Evolutionary conservation across 1,284 basidiomycete genomes (phyloP).

Genomic region (Sanghuangporus baumii): DNA sequence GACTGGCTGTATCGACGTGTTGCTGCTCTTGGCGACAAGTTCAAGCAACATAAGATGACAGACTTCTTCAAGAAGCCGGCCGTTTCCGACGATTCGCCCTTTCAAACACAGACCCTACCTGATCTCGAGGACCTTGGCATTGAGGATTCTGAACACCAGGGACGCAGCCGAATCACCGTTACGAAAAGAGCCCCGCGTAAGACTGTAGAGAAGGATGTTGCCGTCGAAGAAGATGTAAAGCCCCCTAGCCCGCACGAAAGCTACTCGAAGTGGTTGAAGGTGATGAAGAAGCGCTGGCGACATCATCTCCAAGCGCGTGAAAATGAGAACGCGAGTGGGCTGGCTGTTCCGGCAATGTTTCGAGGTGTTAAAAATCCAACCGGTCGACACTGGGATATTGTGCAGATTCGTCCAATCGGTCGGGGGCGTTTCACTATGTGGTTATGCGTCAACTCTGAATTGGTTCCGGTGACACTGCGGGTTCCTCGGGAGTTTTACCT

Average conservation of each 20-base stretch:
- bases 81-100: constrained; percentile 26
- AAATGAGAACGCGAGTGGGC: constrained; percentile 31
- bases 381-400: constrained; percentile 84
- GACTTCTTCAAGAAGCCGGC: constrained; percentile 78
- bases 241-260: constrained; percentile 57
- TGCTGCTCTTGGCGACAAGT: constrained; percentile 88
- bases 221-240: constrained; percentile 25
- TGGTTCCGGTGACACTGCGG: constrained; percentile 77
- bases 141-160: constrained; percentile 23
- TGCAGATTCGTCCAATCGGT: constrained; percentile 80
- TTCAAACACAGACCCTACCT: constrained; percentile 28
- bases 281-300: constrained; percentile 81
- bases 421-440: constrained; percentile 88
- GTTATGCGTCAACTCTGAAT: constrained; percentile 80
- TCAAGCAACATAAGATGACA: constrained; percentile 96
- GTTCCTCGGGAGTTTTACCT: constrained; percentile 93
- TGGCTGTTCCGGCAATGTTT: constrained; percentile 73
- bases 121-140: constrained; percentile 69
- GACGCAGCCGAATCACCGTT: constrained; percentile 46
- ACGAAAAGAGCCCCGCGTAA: constrained; percentile 38
- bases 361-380: constrained; percentile 62
- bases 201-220: constrained; percentile 29
- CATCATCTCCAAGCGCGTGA: constrained; percentile 46
- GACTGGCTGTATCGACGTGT: constrained; percentile 96
- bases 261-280: constrained; percentile 79